phyloP scores from a whole-genome alignment of 768 basidiomycete species.

The Suillus bovinus region DNA sequence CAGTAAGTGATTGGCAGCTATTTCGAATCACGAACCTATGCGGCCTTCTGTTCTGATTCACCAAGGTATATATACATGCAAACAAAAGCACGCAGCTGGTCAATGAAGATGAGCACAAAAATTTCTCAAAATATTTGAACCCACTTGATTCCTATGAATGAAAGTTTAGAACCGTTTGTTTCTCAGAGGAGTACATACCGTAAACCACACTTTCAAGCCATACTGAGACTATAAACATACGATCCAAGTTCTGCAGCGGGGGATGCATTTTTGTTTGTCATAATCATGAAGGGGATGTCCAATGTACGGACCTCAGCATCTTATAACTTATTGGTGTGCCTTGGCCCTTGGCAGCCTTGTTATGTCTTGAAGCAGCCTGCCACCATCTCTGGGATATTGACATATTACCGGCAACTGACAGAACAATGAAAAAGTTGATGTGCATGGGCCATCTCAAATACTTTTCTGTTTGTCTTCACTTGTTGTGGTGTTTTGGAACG shows the following conservation, averaged over 20 bases:
- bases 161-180: not conserved
- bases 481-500: not conserved
- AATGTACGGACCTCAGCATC: not conserved
- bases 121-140: not conserved
- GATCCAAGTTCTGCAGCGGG: not conserved
- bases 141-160: slow-evolving; percentile 10
- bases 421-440: not conserved
- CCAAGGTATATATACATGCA: slow-evolving; percentile 8
- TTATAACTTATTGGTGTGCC: not conserved
- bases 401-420: not conserved
- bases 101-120: not conserved
- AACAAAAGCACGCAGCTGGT: slow-evolving; percentile 11
- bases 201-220: slow-evolving; percentile 9
- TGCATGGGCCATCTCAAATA: not conserved
- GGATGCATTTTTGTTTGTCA: not conserved
- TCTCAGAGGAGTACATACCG: not conserved
- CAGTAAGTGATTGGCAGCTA: not conserved
- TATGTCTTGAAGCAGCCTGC: not conserved
- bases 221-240: slow-evolving; percentile 6
- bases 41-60: not conserved
- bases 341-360: slow-evolving; percentile 1
- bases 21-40: slow-evolving; percentile 6
- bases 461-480: not conserved
- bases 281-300: not conserved
- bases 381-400: not conserved